These are phyloP conservation scores for Agastache rugosa DNA, from an alignment of 257 asterid species.

Conservation along the genomic window DNA sequence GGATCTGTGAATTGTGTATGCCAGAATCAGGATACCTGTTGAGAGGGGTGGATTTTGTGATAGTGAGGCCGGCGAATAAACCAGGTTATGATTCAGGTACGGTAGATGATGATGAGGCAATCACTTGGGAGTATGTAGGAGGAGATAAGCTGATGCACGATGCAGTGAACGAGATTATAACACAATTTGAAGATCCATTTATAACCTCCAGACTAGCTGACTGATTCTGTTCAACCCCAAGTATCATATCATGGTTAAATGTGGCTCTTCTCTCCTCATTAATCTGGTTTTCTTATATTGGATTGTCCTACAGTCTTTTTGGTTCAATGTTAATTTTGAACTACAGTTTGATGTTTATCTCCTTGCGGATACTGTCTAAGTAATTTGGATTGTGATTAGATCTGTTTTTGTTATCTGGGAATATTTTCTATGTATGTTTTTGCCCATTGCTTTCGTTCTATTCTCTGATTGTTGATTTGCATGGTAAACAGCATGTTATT, in stretches of 20 bases:
- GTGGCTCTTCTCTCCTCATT: background rate
- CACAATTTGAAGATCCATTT: background rate
- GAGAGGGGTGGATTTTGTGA: slow-evolving; percentile 17
- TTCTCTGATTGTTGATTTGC: background rate
- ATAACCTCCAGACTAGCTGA: background rate
- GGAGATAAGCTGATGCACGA: slow-evolving; percentile 27
- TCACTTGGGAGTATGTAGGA: slow-evolving; percentile 29
- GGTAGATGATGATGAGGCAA: background rate
- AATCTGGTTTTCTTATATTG: background rate
- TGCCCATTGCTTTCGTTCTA: background rate
- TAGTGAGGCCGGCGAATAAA: background rate
- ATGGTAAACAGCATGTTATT: background rate
- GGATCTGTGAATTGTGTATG: slow-evolving; percentile 6
- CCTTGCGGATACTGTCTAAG: background rate
- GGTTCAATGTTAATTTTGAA: background rate
- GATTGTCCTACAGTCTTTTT: background rate
- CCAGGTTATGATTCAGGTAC: too few species aligned
- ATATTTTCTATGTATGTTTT: background rate
- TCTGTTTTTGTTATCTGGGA: background rate
- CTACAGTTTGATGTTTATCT: background rate
- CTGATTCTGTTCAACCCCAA: background rate
- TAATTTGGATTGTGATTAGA: background rate
- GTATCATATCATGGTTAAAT: background rate
- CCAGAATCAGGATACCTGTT: slow-evolving; percentile 31
- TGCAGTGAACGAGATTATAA: slow-evolving; percentile 10